Base-by-base conservation (phyloP, 805 yeast species). In the Saccharomycopsis sp. region DNA sequence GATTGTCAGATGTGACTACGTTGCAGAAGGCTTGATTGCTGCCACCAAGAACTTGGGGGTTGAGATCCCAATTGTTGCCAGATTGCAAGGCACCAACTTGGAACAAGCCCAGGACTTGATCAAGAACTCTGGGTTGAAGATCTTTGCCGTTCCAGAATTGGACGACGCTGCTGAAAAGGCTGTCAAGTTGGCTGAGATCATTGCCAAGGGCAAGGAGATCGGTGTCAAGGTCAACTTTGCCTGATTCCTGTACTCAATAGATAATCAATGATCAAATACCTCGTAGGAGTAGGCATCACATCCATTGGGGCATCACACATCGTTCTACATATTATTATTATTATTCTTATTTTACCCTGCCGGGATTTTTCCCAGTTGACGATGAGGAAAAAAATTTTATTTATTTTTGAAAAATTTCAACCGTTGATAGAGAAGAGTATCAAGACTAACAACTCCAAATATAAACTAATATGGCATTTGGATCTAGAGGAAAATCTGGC, bases 1-100 rank as follows among this genome's bases (percentile, higher is more conserved):
- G 72, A 92, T 92, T 55, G 98, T 92, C 55, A 86, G 99, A 75
- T 92, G 98, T 69, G 99, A 92, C 69, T 86, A 78, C 69, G 96
- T 92, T 50, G 99, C 99, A 56, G 79, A 80, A 68, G 99, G 99
- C 67, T 76, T 92, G 62, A 88, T 92, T 56, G 84, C 88, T 52
- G 96, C 96, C 41, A 78, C 96, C 52, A 86, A 86, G 68, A 82
- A 81, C 71, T 77, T 92, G 72, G 78, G 82, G 57, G 78, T 92
- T 62, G 77, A 74, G 50, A 83, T 92, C 42, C 99, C 98, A 52
- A 92, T 92, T 57, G 94, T 92, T 53, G 97, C 88, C 48, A 86
- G 99, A 77, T 74, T 92, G 61, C 97, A 94, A 73, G 99, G 99
- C 67, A 92, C 99, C 50, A 92, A 92, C 72, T 74, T 80, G 66